A percentile compares a stretch with the other conserved stretches of the same genome.
phyloP scores from a whole-genome alignment of 75 land plant species.

The Larix kaempferi region DNA sequence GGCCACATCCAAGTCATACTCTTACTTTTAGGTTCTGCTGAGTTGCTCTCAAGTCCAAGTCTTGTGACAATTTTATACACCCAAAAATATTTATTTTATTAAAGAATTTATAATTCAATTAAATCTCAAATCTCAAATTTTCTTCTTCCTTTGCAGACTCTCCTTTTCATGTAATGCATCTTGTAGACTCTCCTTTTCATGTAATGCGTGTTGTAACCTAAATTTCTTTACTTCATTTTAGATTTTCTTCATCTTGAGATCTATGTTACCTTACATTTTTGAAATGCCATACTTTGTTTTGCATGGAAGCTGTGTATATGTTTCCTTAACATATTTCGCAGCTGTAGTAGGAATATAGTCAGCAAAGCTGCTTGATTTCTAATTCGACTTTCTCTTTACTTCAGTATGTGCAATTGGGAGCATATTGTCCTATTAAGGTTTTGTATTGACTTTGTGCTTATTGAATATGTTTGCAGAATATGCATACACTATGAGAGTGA shows the following conservation, averaged over 20 bases:
- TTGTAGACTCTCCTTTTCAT: too few relatives aligned
- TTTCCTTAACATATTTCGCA: background rate
- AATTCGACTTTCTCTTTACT: too few relatives aligned
- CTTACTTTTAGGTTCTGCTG: too few relatives aligned
- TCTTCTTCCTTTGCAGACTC: background rate
- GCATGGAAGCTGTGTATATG: background rate
- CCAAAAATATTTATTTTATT: too few relatives aligned
- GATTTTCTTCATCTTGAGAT: background rate
- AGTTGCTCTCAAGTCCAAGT: too few relatives aligned
- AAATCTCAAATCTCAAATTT: too few relatives aligned
- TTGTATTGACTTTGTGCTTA: background rate
- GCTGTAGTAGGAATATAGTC: background rate
- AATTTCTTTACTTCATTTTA: too few relatives aligned
- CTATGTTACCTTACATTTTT: background rate
- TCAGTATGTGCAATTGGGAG: background rate
- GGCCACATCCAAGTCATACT: too few relatives aligned
- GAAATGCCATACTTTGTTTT: background rate
- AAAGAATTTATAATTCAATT: too few relatives aligned
- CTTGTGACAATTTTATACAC: too few relatives aligned
- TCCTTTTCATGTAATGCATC: too few relatives aligned
- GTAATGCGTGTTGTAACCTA: background rate
- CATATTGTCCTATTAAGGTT: background rate
- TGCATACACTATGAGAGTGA: constrained; percentile 73
- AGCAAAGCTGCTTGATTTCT: background rate
- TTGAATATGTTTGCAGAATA: constrained; percentile 47